Percentiles rank a stretch among this genome's conserved stretches.
These are phyloP conservation scores for Magnolia kwangsiensis DNA, from an alignment of 164 flowering plant species.

Conservation along the genomic window DNA sequence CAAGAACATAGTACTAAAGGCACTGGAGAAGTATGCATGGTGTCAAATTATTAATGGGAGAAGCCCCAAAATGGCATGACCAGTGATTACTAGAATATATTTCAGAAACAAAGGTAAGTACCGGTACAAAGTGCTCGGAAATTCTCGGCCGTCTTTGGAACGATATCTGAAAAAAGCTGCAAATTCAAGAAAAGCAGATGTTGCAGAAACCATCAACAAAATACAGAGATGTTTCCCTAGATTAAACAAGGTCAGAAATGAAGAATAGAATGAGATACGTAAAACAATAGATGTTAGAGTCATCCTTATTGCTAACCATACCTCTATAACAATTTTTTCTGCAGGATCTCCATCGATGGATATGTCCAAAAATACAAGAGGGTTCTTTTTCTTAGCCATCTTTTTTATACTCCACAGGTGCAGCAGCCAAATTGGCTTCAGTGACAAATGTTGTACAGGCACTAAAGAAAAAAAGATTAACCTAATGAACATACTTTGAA, in stretches of 20 bases:
- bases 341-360: constrained; percentile 83
- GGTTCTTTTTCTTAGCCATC: constrained; percentile 61
- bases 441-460: no score
- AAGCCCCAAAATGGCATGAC: not conserved
- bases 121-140: constrained; percentile 97
- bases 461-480: no score
- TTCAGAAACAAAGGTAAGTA: constrained; percentile 16
- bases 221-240: not conserved
- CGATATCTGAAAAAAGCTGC: constrained; percentile 79
- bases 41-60: not conserved
- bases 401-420: not conserved
- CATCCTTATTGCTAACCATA: constrained; percentile 11
- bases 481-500: no score
- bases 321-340: constrained; percentile 87
- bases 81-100: not conserved
- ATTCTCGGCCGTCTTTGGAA: constrained; percentile 83
- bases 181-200: constrained; percentile 1
- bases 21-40: not conserved
- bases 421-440: not conserved
- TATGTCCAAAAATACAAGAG: constrained; percentile 69
- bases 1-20: no score
- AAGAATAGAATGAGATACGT: not conserved
- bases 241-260: not conserved
- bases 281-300: not conserved
- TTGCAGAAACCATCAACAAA: not conserved